Evolutionary conservation across 75 land plant genomes (phyloP).

Genomic region (Cunninghamia lanceolata): DNA sequence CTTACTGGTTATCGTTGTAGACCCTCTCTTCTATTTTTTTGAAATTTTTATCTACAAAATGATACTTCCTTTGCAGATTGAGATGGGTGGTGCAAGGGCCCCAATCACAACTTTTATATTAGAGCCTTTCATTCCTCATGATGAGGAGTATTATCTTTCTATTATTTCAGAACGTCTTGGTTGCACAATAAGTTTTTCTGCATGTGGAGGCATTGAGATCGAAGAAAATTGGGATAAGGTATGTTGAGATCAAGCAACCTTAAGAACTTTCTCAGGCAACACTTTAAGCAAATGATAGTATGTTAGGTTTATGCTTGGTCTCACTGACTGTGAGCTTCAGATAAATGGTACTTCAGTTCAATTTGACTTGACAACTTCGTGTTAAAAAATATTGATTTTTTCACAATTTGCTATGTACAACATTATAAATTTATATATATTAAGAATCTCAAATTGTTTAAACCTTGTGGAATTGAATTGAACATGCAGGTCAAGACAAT

Average conservation of each 20-base stretch:
- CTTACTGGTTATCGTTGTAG: neutral
- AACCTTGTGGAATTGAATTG: neutral
- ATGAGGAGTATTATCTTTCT: slow-evolving; percentile 70
- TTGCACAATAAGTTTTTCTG: slow-evolving; percentile 72
- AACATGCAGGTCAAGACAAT: slow-evolving; percentile 75
- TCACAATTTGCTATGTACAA: neutral
- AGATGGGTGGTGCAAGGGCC: slow-evolving; percentile 82
- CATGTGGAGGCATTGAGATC: slow-evolving; percentile 88
- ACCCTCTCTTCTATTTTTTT: neutral
- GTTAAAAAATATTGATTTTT: neutral
- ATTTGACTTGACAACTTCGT: neutral
- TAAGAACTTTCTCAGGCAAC: neutral
- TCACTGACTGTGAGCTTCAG: neutral
- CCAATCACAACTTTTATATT: slow-evolving; percentile 88
- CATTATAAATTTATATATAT: neutral
- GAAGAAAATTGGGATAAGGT: slow-evolving; percentile 97
- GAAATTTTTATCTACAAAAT: neutral
- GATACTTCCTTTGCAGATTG: slow-evolving; percentile 37
- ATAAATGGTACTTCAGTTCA: neutral
- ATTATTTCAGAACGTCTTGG: slow-evolving; percentile 79
- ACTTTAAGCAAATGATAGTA: neutral
- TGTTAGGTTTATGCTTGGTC: neutral
- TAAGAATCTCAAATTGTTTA: neutral
- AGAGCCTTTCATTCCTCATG: slow-evolving; percentile 83
- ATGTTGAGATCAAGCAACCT: slow-evolving; percentile 4